A percentile compares a stretch with the other conserved stretches of the same genome.
These are phyloP conservation scores for Huntiella bhutanensis DNA, from an alignment of 2,329 filamentous ascomycete species.

Conservation along the genomic window DNA sequence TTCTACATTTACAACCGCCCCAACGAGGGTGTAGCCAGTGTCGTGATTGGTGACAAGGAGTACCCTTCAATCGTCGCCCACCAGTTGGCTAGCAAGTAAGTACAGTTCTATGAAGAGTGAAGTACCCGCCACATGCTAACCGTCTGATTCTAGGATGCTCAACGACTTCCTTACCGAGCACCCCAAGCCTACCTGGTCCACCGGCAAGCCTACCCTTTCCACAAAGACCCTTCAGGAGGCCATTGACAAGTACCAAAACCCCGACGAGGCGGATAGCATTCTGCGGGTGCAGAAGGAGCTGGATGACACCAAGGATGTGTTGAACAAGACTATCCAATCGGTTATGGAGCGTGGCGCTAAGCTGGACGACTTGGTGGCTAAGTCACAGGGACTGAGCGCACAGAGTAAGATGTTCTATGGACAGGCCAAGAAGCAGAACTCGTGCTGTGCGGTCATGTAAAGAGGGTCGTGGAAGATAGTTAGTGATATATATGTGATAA, in stretches of 20 bases:
- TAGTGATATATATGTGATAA: too few relatives aligned
- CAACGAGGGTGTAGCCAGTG: constrained; percentile 53
- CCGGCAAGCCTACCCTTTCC: constrained; percentile 31
- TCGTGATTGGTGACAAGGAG: constrained; percentile 59
- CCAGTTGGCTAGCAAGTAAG: constrained; percentile 56
- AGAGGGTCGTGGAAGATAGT: neutral
- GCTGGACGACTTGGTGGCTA: constrained; percentile 81
- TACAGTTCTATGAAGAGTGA: neutral
- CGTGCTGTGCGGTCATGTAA: constrained; percentile 55
- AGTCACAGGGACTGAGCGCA: constrained; percentile 75
- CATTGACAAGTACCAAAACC: constrained; percentile 58
- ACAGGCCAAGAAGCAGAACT: constrained; percentile 65
- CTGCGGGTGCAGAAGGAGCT: constrained; percentile 92
- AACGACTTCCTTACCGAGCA: constrained; percentile 71
- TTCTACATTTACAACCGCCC: constrained; percentile 57
- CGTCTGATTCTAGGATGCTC: constrained; percentile 29
- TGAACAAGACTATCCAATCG: constrained; percentile 92
- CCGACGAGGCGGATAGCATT: constrained; percentile 75
- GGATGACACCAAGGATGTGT: constrained; percentile 90
- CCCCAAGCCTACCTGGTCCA: constrained; percentile 49
- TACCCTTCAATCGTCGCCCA: constrained; percentile 68
- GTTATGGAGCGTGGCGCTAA: constrained; percentile 83
- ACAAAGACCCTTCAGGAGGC: constrained; percentile 69
- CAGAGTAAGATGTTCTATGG: constrained; percentile 98
- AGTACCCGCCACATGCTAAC: constrained; percentile 1